phyloP scores from a whole-genome alignment of 352 stramenopile species.

The Phytophthora europaea region DNA sequence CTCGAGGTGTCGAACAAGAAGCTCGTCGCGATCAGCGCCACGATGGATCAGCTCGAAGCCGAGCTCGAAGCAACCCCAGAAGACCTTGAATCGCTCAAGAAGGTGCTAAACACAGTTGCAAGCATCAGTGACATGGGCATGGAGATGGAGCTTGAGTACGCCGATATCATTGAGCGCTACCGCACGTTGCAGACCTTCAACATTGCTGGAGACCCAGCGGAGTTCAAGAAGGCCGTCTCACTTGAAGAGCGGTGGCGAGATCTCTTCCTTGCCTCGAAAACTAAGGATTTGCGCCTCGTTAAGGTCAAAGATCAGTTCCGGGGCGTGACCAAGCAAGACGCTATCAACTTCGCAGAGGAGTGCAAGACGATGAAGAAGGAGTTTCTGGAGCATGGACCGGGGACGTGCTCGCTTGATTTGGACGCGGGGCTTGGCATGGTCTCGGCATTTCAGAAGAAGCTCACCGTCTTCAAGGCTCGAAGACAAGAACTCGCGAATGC shows the following conservation, averaged over 20 bases:
- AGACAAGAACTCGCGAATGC: constrained; percentile 94
- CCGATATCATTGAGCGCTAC: constrained; percentile 95
- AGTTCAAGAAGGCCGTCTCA: constrained; percentile 77
- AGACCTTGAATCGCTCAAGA: constrained; percentile 95
- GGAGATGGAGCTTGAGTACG: constrained; percentile 96
- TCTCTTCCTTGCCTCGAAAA: constrained; percentile 89
- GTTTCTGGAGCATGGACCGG: constrained; percentile 90
- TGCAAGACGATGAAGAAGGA: constrained; percentile 89
- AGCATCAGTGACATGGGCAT: constrained; percentile 90
- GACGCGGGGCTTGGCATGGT: constrained; percentile 93
- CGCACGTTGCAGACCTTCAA: constrained; percentile 86
- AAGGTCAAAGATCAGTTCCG: constrained; percentile 96
- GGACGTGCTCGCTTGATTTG: constrained; percentile 84
- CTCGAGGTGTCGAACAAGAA: constrained; percentile 90
- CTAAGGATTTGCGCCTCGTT: constrained; percentile 93
- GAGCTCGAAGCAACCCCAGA: constrained; percentile 84
- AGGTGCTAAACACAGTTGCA: constrained; percentile 94
- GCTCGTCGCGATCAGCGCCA: constrained; percentile 71
- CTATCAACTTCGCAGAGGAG: constrained; percentile 88
- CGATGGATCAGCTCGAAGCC: constrained; percentile 82
- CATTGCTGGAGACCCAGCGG: constrained; percentile 76
- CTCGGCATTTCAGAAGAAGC: constrained; percentile 82
- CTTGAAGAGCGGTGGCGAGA: constrained; percentile 89
- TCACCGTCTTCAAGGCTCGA: constrained; percentile 80
- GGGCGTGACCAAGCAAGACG: constrained; percentile 94